A percentile compares a stretch with the other conserved stretches of the same genome.
These are phyloP conservation scores for Alternaria rosae DNA, from an alignment of 2,329 filamentous ascomycete genomes.

Conservation along the genomic window DNA sequence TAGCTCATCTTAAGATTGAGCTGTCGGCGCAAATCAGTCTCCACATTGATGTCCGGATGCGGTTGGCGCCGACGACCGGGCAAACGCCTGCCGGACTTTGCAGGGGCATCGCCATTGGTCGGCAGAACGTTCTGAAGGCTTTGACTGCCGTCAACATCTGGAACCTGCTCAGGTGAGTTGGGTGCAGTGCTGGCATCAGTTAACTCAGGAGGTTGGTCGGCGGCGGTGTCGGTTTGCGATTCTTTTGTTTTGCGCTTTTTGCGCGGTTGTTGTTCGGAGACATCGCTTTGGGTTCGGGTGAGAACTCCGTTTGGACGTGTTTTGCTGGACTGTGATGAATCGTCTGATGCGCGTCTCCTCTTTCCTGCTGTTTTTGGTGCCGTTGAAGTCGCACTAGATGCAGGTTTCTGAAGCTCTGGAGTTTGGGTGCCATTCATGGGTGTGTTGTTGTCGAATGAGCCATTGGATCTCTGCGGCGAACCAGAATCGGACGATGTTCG, in stretches of 20 bases:
- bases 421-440: slow-evolving; percentile 40
- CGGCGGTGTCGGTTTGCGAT: slow-evolving; percentile 32
- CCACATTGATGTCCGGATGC: slow-evolving; percentile 55
- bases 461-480: slow-evolving; percentile 44
- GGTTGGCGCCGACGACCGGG: slow-evolving; percentile 57
- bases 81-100: slow-evolving; percentile 47
- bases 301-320: slow-evolving; percentile 44
- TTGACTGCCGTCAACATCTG: slow-evolving; percentile 42
- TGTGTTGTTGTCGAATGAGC: slow-evolving; percentile 39
- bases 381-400: slow-evolving; percentile 26
- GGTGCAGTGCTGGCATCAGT: slow-evolving; percentile 47
- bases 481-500: slow-evolving; percentile 49
- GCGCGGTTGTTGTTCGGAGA: slow-evolving; percentile 46
- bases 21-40: slow-evolving; percentile 63
- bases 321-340: slow-evolving; percentile 42
- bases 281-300: slow-evolving; percentile 45
- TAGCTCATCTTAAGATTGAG: slow-evolving; percentile 72
- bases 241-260: slow-evolving; percentile 47
- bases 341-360: slow-evolving; percentile 45
- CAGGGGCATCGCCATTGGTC: slow-evolving; percentile 45
- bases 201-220: slow-evolving; percentile 45
- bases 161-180: slow-evolving; percentile 47
- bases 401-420: slow-evolving; percentile 29
- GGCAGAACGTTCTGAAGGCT: slow-evolving; percentile 46
- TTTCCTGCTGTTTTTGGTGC: slow-evolving; percentile 35